Percentiles rank a stretch among this genome's conserved stretches.
Conservation (phyloP, 2,329 filamentous ascomycete genomes). For the Pseudogymnoascus sp. region DNA sequence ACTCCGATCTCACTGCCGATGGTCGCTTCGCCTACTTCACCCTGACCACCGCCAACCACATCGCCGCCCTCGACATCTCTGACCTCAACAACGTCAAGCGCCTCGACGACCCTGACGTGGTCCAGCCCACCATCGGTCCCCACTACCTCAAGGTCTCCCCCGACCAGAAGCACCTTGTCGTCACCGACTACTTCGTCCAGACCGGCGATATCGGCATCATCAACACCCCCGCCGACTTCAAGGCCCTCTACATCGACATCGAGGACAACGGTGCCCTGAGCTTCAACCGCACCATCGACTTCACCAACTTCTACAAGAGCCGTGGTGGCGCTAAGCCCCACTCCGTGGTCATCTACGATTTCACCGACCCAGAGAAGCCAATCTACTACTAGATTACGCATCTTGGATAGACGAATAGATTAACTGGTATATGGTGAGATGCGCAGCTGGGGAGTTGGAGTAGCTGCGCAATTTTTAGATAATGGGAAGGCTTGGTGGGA, state of each 20-base stretch:
- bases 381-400: constrained; percentile 34
- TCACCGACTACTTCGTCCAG: constrained; percentile 60
- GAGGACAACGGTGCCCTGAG: constrained; percentile 42
- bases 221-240: constrained; percentile 54
- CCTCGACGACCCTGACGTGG: constrained; percentile 50
- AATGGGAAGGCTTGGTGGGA: not conserved
- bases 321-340: constrained; percentile 40
- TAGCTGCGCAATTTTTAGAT: not conserved
- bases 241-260: constrained; percentile 54
- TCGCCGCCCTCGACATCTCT: constrained; percentile 52
- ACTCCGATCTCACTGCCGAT: constrained; percentile 50
- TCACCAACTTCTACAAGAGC: constrained; percentile 42
- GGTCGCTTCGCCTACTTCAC: constrained; percentile 52
- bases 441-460: not conserved
- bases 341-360: constrained; percentile 38
- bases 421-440: not conserved
- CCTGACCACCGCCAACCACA: constrained; percentile 52
- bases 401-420: not conserved
- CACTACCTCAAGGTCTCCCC: constrained; percentile 58
- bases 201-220: constrained; percentile 51
- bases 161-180: constrained; percentile 54
- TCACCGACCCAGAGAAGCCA: constrained; percentile 45
- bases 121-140: constrained; percentile 50
- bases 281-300: constrained; percentile 54
- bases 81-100: constrained; percentile 52